These are phyloP conservation scores for Cytospora mali DNA, from an alignment of 2,329 filamentous ascomycete genomes.

Conservation along the genomic window DNA sequence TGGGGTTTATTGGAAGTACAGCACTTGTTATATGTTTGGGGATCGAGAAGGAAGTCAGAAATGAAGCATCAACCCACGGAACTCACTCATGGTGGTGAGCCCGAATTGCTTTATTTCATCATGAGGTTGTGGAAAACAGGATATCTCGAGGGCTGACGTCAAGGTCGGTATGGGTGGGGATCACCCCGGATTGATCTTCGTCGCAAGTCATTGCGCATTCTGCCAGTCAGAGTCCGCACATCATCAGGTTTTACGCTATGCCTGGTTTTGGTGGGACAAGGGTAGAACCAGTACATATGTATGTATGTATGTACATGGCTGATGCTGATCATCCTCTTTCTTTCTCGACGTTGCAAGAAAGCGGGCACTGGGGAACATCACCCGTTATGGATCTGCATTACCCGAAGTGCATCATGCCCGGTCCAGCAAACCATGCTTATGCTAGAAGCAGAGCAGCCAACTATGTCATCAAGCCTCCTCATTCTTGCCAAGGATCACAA, in stretches of 20 bases:
- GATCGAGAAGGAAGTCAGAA: neutral
- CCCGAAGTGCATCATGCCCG: neutral
- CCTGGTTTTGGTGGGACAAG: neutral
- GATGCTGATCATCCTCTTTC: neutral
- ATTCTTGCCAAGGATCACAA: no score
- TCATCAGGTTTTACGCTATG: neutral
- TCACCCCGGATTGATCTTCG: slow-evolving; percentile 6
- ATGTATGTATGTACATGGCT: neutral
- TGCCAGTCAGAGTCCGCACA: no score
- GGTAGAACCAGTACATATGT: no score
- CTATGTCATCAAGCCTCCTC: neutral
- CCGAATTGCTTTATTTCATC: slow-evolving; percentile 18
- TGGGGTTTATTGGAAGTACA: neutral
- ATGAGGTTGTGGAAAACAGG: slow-evolving; percentile 25
- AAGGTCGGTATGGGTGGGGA: slow-evolving; percentile 7
- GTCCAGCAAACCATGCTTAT: no score
- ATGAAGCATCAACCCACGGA: neutral
- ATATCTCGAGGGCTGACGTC: slow-evolving; percentile 28
- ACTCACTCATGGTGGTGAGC: slow-evolving; percentile 3
- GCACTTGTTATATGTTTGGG: neutral
- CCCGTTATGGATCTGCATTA: neutral
- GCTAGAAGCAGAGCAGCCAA: no score
- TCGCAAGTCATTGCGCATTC: neutral
- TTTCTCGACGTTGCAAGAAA: neutral
- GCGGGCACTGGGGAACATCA: neutral